These are phyloP conservation scores for Gossypium arboreum DNA, from an alignment of 345 rosid genomes.

Conservation along the genomic window DNA sequence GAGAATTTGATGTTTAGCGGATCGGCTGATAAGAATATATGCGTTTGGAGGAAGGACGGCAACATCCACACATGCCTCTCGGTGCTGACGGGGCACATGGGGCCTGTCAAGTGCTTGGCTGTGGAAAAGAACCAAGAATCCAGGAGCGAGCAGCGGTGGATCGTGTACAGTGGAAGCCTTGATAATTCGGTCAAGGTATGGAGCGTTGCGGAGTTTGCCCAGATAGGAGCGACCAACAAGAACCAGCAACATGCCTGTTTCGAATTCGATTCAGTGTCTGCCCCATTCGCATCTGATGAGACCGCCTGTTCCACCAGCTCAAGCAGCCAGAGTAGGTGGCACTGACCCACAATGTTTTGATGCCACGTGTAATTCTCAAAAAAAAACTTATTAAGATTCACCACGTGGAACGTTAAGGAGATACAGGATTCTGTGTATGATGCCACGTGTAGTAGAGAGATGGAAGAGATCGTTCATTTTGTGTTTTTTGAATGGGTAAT, in stretches of 20 bases:
- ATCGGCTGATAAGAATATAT: slow-evolving; percentile 93
- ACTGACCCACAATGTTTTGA: not conserved
- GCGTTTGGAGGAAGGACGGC: slow-evolving; percentile 84
- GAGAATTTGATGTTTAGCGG: slow-evolving; percentile 82
- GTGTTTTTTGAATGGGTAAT: not conserved
- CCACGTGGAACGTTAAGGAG: not conserved
- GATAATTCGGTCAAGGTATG: slow-evolving; percentile 95
- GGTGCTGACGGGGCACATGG: slow-evolving; percentile 81
- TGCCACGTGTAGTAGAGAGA: not conserved
- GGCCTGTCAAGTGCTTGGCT: slow-evolving; percentile 90
- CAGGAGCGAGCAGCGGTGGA: slow-evolving; percentile 51
- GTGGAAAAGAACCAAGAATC: slow-evolving; percentile 61
- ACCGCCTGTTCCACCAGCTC: slow-evolving; percentile 30
- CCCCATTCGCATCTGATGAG: slow-evolving; percentile 31
- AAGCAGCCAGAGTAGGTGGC: slow-evolving; percentile 31
- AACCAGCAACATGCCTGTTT: not conserved
- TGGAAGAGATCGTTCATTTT: not conserved
- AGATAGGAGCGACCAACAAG: slow-evolving; percentile 32
- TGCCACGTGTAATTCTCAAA: not conserved
- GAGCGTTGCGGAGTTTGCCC: slow-evolving; percentile 69
- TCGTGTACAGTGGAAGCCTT: slow-evolving; percentile 83
- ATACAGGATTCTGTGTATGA: not conserved
- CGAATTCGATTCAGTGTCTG: slow-evolving; percentile 28
- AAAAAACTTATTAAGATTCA: no score
- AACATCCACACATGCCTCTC: slow-evolving; percentile 72